Conservation (phyloP, 495 filamentous ascomycete genomes). For the Beverwykella pulmonaria region DNA sequence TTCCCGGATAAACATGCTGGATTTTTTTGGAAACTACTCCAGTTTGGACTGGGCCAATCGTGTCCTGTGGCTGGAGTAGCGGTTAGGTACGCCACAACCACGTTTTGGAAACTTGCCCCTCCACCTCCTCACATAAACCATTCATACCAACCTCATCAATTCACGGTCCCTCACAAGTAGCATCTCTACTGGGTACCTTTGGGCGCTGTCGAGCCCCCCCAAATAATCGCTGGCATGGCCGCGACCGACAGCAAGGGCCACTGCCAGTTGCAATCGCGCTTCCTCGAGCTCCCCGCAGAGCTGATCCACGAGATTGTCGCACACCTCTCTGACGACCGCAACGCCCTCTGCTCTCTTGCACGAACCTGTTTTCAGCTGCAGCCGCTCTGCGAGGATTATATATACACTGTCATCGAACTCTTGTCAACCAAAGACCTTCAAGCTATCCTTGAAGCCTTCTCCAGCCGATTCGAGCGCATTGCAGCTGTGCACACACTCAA, state of each 20-base stretch:
- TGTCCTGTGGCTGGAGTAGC: too few relatives aligned
- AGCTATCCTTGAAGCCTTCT: slow-evolving; percentile 15
- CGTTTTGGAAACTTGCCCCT: too few relatives aligned
- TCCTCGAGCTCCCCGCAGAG: slow-evolving; percentile 21
- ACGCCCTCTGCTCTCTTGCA: slow-evolving; percentile 14
- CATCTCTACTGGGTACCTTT: too few relatives aligned
- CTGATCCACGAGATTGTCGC: slow-evolving; percentile 17
- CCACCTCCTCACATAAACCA: too few relatives aligned
- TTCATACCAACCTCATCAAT: too few relatives aligned
- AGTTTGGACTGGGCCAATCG: too few relatives aligned
- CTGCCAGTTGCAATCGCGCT: background rate
- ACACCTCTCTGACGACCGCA: slow-evolving; percentile 6
- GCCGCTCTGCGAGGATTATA: slow-evolving; percentile 10
- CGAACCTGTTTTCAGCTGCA: slow-evolving; percentile 13
- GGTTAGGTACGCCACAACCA: too few relatives aligned
- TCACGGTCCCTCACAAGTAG: too few relatives aligned
- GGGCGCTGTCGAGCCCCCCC: too few relatives aligned
- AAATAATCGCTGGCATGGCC: too few relatives aligned
- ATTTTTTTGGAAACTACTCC: too few relatives aligned
- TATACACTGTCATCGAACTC: slow-evolving; percentile 24
- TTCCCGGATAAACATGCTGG: too few relatives aligned
- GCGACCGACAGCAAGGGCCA: background rate
- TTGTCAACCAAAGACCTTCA: slow-evolving; percentile 16
- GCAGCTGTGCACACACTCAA: slow-evolving; percentile 19
- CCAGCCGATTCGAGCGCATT: slow-evolving; percentile 11